phyloP scores from a whole-genome alignment of 495 filamentous ascomycete species.

The Durotheca rogersii region DNA sequence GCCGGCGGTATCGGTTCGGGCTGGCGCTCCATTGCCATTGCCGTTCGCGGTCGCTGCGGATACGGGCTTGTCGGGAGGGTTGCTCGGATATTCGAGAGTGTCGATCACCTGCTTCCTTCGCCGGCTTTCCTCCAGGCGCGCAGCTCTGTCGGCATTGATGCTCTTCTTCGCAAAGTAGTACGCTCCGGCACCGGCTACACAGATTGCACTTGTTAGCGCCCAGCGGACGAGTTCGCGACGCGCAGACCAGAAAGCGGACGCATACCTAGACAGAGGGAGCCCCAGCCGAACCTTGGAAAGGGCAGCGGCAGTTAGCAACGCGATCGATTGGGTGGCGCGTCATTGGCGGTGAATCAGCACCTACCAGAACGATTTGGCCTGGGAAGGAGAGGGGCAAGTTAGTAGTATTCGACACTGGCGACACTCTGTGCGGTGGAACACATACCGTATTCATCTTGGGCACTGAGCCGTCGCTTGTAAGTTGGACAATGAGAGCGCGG shows the following conservation, averaged over 20 bases:
- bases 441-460: slow-evolving; percentile 40
- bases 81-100: slow-evolving; percentile 58
- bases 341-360: slow-evolving; percentile 6
- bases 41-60: slow-evolving; percentile 45
- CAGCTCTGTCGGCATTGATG: slow-evolving; percentile 83
- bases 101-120: slow-evolving; percentile 62
- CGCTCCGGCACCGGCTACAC: slow-evolving; percentile 73
- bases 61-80: slow-evolving; percentile 31
- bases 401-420: slow-evolving; percentile 19
- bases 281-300: slow-evolving; percentile 74
- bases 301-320: slow-evolving; percentile 8
- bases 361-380: slow-evolving; percentile 66
- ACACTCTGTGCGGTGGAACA: neutral
- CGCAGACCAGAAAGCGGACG: slow-evolving; percentile 4
- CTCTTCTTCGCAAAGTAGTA: slow-evolving; percentile 95
- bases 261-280: slow-evolving; percentile 75
- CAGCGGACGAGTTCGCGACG: neutral
- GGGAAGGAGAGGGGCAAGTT: slow-evolving; percentile 8
- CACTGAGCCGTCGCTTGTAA: neutral
- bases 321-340: neutral
- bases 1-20: slow-evolving; percentile 59
- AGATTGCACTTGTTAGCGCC: slow-evolving; percentile 24
- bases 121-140: slow-evolving; percentile 66
- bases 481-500: no score
- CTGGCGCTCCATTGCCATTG: slow-evolving; percentile 40